phyloP scores from a whole-genome alignment of 2,329 filamentous ascomycete genomes.

The Phyllachora maydis region DNA sequence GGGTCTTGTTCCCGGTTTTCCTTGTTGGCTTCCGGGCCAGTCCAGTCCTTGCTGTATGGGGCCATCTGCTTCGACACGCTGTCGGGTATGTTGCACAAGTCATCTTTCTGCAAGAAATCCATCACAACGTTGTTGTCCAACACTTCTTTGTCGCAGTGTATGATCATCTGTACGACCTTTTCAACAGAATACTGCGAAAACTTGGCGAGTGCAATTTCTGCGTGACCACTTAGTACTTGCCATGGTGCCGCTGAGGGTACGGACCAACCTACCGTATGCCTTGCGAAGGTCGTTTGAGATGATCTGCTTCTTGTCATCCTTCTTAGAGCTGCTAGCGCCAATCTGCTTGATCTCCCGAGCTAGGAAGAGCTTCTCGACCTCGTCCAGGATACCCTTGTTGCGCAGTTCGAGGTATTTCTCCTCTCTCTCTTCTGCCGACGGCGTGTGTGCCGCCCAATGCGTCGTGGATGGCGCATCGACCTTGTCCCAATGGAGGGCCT shows the following conservation, averaged over 20 bases:
- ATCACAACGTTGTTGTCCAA: conserved; percentile 81
- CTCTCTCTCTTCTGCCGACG: conserved; percentile 75
- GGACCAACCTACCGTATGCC: conserved; percentile 43
- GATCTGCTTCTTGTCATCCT: conserved; percentile 93
- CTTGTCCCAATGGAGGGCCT: conserved; percentile 98
- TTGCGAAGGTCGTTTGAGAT: conserved; percentile 81
- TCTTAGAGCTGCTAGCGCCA: conserved; percentile 49
- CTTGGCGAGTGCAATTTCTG: conserved; percentile 79
- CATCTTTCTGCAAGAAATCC: conserved; percentile 88
- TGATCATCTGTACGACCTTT: conserved; percentile 77
- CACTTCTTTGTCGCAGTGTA: conserved; percentile 81
- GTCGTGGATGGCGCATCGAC: conserved; percentile 82
- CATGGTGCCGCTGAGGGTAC: neutral
- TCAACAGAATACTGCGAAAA: conserved; percentile 73
- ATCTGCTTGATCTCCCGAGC: conserved; percentile 90
- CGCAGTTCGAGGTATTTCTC: conserved; percentile 90
- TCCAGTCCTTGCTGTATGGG: conserved; percentile 93
- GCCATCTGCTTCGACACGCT: conserved; percentile 82
- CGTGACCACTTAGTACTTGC: conserved; percentile 10
- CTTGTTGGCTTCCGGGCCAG: conserved; percentile 60
- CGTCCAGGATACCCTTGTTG: conserved; percentile 85
- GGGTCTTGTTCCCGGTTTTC: conserved; percentile 74
- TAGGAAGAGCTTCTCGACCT: conserved; percentile 93
- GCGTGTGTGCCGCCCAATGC: conserved; percentile 75
- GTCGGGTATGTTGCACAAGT: conserved; percentile 80